Base-by-base conservation (phyloP, 306 rosid species). In the Medicago arabica region DNA sequence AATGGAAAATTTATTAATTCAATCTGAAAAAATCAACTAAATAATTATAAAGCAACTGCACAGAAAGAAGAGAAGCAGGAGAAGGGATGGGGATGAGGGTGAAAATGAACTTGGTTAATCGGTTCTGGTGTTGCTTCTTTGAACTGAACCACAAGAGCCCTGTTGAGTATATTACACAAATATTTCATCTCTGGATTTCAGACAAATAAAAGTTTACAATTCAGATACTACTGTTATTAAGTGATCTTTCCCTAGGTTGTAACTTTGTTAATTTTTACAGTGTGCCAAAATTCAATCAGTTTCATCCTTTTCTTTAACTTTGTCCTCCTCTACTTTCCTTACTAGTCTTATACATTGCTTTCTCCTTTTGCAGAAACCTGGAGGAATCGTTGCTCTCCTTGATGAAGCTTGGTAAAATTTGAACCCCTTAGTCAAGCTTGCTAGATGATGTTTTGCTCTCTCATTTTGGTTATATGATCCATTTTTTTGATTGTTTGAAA, bases 361-460 rank as follows among this genome's bases (percentile, higher is more conserved):
- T 80, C 70, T 55, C 39, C 77, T 80, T 70, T 76, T 47, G 66
- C 97, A 96, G 99, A 96, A 96, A 89, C 99, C 98, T 51, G 99
- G 99, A 54, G 99, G 99, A 87, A 88, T 96, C 46, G 70, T 96
- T 65, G 96, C 98, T 85, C 98, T 96, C 72, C 99, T 96, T 67
- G 99, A 96, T 60, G 99, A 96, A 90, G 99, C 99, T 75, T 96
- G 99, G 99, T 96, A 90, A 86, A 72, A 51, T 74, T 75, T 62
- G 43, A 80, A 23, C n/a, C 71, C 59, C 31, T 25, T 15, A 64
- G 51, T 34, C 53, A 38, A 18, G 69, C 55, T 78, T 69, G 19
- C 16, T 71, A 25, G 55, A 67, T 77, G 60, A 84, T 66, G 71
- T 65, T 58, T 78, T 19, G 25, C 31, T 65, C 60, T 57, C 66